Evolutionary conservation across 768 basidiomycete genomes (phyloP), one percentile per base, ranked within the genome.

Genomic region (Holtermanniella nyarrowii): DNA sequence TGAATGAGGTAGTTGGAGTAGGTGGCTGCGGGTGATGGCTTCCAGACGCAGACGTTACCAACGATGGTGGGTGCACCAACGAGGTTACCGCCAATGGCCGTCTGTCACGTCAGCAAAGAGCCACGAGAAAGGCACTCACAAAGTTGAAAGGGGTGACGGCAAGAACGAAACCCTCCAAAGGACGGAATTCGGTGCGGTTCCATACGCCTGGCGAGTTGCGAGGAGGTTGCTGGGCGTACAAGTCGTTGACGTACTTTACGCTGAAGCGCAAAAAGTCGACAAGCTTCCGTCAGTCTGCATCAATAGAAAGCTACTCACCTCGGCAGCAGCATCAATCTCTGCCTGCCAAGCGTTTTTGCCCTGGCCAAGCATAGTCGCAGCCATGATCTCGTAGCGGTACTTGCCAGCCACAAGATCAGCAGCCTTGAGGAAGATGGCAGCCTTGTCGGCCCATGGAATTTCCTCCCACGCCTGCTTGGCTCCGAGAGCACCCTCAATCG

Each of bases 331-430:
- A 71, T 99, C 95, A 57, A 99, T 97, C 77, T 99, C 95, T 14
- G 95, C 95, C 75, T 99, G 95, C 95, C 95, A 99, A 14, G 79
- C 84, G 69, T 96, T 99, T 81, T 99, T 99, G 40, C 95, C 95
- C 74, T 99, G 95, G 14, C 95, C 95, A 44, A 99, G 77, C 74
- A 99, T 95, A 42, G 93, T 97, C 39, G 93, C 90, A 40, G 95
- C 95, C 75, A 96, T 78, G 44, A 99, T 77, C 74, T 84, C 84
- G 76, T 91, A 93, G 58, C 95, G 78, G 71, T 96, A 95, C 77
- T 97, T 99, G 49, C 87, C 88, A 66, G 86, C 83, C 52, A 89
- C 80, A 46, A 99, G 81, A 71, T 99, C 95, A 21, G 95, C 95
- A 3, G 95, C 95, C 72, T 93, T 95, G 59, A 99, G 77, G 77